phyloP scores from a whole-genome alignment of 2,329 filamentous ascomycete species.

The Talaromyces rugulosus region DNA sequence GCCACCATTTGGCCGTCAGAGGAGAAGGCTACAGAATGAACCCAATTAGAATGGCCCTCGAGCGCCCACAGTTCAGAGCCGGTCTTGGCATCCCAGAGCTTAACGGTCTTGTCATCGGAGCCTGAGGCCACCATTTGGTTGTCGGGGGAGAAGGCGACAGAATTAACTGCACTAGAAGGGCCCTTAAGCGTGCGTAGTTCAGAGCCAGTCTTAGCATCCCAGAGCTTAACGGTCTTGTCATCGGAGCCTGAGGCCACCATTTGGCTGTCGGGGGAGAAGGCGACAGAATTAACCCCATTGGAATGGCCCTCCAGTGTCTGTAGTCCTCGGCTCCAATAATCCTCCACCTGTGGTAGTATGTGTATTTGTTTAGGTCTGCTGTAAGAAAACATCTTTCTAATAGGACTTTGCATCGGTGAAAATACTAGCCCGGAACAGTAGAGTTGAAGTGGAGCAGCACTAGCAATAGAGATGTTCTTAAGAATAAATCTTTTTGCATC shows the following conservation, averaged over 20 bases:
- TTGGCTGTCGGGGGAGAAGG: slow-evolving; percentile 14
- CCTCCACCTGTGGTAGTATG: slow-evolving; percentile 8
- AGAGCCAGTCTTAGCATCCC: no score
- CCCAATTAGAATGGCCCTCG: no score
- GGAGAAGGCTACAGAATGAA: no score
- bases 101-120: no score
- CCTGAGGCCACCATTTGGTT: no score
- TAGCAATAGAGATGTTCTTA: slow-evolving; percentile 22
- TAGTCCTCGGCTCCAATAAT: slow-evolving; percentile 18
- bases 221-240: slow-evolving; percentile 12
- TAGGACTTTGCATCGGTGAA: slow-evolving; percentile 21
- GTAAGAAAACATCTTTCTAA: slow-evolving; percentile 21
- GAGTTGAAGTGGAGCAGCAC: slow-evolving; percentile 31
- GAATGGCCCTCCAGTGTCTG: slow-evolving; percentile 22
- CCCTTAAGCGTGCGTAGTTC: no score
- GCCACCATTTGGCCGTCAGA: no score
- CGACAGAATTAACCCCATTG: slow-evolving; percentile 17
- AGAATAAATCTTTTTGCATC: slow-evolving; percentile 30
- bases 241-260: not conserved
- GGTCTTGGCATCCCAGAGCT: no score
- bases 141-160: no score
- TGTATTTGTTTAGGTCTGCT: slow-evolving; percentile 17
- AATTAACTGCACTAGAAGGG: no score
- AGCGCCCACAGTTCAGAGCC: no score
- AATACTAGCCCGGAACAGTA: slow-evolving; percentile 33